Base-by-base conservation (phyloP, 257 asterid genomes). In the Scutellaria minor region DNA sequence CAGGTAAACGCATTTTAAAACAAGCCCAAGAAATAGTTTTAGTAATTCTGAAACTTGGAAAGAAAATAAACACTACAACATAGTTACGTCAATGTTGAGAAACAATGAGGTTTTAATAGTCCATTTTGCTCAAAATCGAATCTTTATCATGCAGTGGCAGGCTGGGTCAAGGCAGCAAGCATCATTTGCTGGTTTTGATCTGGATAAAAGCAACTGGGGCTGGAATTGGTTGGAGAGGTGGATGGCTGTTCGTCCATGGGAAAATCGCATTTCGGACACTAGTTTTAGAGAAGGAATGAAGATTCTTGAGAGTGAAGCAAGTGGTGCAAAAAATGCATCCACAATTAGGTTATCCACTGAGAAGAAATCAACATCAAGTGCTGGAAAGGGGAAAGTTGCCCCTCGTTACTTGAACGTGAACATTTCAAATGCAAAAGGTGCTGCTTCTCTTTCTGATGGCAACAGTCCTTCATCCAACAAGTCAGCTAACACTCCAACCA, bases 221-320 rank as follows among this genome's bases (percentile, higher is more conserved):
- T 94, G 97, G 97, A 94, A 91, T 75, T 94, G 99, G 99, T 78
- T 91, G 82, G 99, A 94, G 81, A 83, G 97, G 81, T 91, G 99
- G 98, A 91, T 89, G 99, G 95, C 90, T 31, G 93, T 91, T 76
- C 97, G 97, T 62, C 99, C 99, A 2, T 94, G 99, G 99, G 96
- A 94, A 77, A 89, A 87, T 39, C 88, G 89, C 31, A 52, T 86
- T 64, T 50, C 87, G 31, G 94, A 91, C 79, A 66, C 81, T 75
- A 84, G 86, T 71, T 75, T 78, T n/a, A 79, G 67, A 80, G 96
- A 88, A 48, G 96, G 87, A 58, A 77, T 82, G 71, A 77, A 78
- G 83, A 70, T 80, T 58, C 68, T 18, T 18, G 87, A 81, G 64
- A 81, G 80, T 44, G 87, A 64, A 69, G 66, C 86, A 57, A 70